These are phyloP conservation scores for Rugosomyces carneus DNA, from an alignment of 1,284 basidiomycete genomes.

Conservation along the genomic window DNA sequence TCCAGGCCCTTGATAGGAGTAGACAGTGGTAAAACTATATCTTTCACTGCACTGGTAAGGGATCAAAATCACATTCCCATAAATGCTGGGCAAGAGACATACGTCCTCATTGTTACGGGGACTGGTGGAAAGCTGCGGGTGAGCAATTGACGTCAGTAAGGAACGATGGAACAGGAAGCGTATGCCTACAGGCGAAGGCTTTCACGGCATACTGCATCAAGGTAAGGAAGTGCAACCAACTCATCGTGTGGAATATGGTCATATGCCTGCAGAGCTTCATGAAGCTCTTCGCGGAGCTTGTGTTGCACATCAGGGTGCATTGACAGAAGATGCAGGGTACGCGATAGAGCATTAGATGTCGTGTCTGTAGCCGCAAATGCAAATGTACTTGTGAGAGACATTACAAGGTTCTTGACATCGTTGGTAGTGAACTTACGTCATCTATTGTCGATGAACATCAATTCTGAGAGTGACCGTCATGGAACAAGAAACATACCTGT, in stretches of 20 bases:
- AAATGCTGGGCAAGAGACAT: neutral
- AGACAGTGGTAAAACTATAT: slow-evolving; percentile 29
- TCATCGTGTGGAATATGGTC: slow-evolving; percentile 6
- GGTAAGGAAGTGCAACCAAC: slow-evolving; percentile 3
- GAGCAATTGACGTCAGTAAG: neutral
- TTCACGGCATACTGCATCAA: slow-evolving; percentile 9
- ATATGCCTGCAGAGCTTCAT: neutral
- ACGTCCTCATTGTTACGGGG: neutral
- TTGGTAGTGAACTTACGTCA: neutral
- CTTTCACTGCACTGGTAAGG: neutral
- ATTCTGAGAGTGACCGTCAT: neutral
- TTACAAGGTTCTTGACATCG: neutral
- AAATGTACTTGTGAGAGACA: neutral
- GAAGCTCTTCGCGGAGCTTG: slow-evolving; percentile 4
- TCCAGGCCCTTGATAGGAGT: slow-evolving; percentile 27
- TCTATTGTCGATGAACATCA: neutral
- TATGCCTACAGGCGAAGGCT: slow-evolving; percentile 8
- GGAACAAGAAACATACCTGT: neutral
- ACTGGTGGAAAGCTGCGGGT: slow-evolving; percentile 1
- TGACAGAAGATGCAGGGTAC: slow-evolving; percentile 3
- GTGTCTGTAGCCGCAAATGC: slow-evolving; percentile 2
- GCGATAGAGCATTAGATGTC: slow-evolving; percentile 4
- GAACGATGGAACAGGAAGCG: neutral
- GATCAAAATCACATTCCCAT: neutral
- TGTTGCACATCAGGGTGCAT: slow-evolving; percentile 3